Base-by-base conservation (phyloP, 1,139 yeast species). In the Geotrichum siamense region DNA sequence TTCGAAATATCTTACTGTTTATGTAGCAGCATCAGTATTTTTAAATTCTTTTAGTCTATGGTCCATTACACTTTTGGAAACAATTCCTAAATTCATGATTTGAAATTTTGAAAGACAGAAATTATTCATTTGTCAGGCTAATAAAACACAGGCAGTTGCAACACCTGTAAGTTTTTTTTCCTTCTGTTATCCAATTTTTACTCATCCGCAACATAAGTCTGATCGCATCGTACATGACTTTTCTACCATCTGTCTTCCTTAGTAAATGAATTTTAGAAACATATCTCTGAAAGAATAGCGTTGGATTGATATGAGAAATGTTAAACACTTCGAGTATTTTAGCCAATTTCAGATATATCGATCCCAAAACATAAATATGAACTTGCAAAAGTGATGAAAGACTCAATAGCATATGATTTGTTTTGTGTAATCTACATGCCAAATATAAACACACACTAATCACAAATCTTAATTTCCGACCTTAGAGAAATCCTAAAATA, bases 141-240 rank as follows among this genome's bases (percentile, higher is more conserved):
- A 67, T 40, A 91, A 63, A 2, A 91, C 74, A 63, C 97, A 87
- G 0, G 98, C 98, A 23, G 98, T 98, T 0, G 98, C 98, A 42
- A 91, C 77, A 57, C 99, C 98, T 0, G 98, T 97, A 0, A 98
- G 98, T n/a, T 50, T 98, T 74, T 60, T 98, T 75, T 27, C 99
- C 99, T 62, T 86, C 94, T 58, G 82, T 83, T 52, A 91, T 83
- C 96, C 97, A 91, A 60, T 91, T 98, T 41, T 79, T 76, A 19
- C 91, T 74, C 99, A 91, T 91, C 55, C 96, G 71, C 57, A 79
- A 86, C 1, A 95, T 95, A 28, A 91, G 67, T 54, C 81, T 77
- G 6, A 80, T 80, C 0, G 98, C 97, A 62, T 93, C 98, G 45
- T 74, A 75, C 25, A 84, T 81, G 13, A 91, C 95, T 32, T 79